Evolutionary conservation across 768 basidiomycete species (phyloP), one percentile per base, ranked within the genome.

Genomic region (Leccinum rimulosum): DNA sequence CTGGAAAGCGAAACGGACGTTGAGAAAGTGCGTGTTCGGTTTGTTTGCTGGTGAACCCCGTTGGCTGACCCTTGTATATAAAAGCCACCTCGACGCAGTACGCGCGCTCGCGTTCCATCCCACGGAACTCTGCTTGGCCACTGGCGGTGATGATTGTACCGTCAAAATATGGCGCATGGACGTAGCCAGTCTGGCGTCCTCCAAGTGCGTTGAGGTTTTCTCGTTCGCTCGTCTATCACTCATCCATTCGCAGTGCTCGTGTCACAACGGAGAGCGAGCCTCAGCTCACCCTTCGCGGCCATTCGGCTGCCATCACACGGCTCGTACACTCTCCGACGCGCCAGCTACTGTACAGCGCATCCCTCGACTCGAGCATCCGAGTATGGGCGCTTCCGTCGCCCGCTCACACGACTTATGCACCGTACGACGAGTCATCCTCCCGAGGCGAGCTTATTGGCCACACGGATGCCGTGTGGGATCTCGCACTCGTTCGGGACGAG

Each of bases 141-240:
- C 90, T 50, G 97, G 89, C 25, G 93, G 95, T 30, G 96, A 98
- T 70, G 97, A 99, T 70, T 91, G 85, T 70, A 95, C 93, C 7
- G 87, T 98, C 56, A 99, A 99, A 74, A 84, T 98, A 54, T 99
- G 97, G 97, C 83, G 92, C 57, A 83, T 93, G 77, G 92, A 96
- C 64, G 82, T 89, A 15, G 77, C 85, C 43, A 80, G 84, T 64
- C 77, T 95, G 59, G 81, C 91, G 31, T 88, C 89, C 47, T 85
- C 86, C 57, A 82, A 82, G 93, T 95, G 76, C 71, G 92, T 84
- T 47, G 0, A 54, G 61, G 40, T 54, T 56, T 66, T 49, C 59
- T 50, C 35, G 35, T 51, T 54, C 3, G 0, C 17, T 49, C 6
- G 9, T 52, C n/a, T 19, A 17, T 52, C 30, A 36, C 59, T 67